Conservation (phyloP, 1,284 basidiomycete genomes). For the Ustilago sp. region DNA sequence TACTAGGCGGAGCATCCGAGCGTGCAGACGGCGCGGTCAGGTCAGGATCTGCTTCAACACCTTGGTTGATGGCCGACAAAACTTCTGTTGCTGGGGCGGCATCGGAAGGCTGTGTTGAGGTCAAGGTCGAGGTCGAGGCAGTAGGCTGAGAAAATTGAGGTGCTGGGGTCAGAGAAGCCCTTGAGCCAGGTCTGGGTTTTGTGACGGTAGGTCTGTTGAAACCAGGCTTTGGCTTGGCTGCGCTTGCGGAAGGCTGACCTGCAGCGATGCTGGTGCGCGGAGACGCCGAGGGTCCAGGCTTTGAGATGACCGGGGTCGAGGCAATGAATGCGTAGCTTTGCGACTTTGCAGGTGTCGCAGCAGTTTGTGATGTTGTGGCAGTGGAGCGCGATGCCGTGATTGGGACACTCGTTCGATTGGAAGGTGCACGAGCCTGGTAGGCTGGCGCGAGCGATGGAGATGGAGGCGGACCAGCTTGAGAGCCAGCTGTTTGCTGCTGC, state of each 20-base stretch:
- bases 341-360: slow-evolving; percentile 8
- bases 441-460: slow-evolving; percentile 26
- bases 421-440: slow-evolving; percentile 24
- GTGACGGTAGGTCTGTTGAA: slow-evolving; percentile 40
- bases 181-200: slow-evolving; percentile 43
- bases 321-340: slow-evolving; percentile 51
- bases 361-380: not conserved
- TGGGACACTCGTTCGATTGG: slow-evolving; percentile 25
- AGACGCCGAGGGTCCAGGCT: slow-evolving; percentile 13
- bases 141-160: slow-evolving; percentile 15
- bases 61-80: not conserved
- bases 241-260: slow-evolving; percentile 17
- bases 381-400: not conserved
- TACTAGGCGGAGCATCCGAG: slow-evolving; percentile 18
- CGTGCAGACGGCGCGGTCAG: slow-evolving; percentile 2
- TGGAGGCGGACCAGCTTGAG: slow-evolving; percentile 17
- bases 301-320: slow-evolving; percentile 32
- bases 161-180: slow-evolving; percentile 40
- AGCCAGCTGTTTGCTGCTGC: slow-evolving; percentile 13
- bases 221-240: slow-evolving; percentile 20
- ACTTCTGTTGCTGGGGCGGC: not conserved
- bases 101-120: not conserved
- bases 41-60: not conserved
- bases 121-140: not conserved
- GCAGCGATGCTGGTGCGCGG: slow-evolving; percentile 15